A percentile compares a stretch with the other conserved stretches of the same genome.
Conservation (phyloP, 202 grass and related monocot genomes). For the Carex sylvatica region DNA sequence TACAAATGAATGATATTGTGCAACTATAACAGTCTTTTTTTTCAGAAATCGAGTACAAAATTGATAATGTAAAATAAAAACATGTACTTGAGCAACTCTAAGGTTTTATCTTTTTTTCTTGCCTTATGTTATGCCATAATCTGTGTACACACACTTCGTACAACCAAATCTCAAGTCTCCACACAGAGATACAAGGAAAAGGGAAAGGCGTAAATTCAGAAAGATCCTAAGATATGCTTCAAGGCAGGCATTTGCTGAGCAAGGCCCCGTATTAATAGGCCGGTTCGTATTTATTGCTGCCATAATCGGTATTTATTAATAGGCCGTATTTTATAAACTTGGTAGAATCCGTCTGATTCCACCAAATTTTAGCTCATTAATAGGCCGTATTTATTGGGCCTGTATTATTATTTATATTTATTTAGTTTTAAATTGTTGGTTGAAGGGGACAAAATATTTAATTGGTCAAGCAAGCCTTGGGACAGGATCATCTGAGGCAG, state of each 20-base stretch:
- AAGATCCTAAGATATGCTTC: conserved; percentile 83
- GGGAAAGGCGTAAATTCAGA: neutral
- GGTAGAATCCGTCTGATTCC: too few relatives aligned
- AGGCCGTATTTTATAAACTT: too few relatives aligned
- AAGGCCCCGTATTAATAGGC: conserved; percentile 61
- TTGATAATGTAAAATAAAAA: neutral
- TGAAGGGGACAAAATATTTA: too few relatives aligned
- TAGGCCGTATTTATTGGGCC: too few relatives aligned
- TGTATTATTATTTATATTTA: too few relatives aligned
- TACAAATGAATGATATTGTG: neutral
- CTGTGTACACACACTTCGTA: neutral
- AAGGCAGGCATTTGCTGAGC: conserved; percentile 71
- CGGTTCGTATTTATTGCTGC: conserved; percentile 34
- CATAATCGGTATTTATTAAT: too few relatives aligned
- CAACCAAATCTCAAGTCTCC: conserved; percentile 65
- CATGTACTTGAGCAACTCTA: neutral
- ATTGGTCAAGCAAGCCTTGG: too few relatives aligned
- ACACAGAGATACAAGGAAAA: neutral
- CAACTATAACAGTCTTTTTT: neutral
- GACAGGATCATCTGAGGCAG: too few relatives aligned
- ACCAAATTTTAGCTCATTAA: too few relatives aligned
- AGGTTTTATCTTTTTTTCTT: neutral
- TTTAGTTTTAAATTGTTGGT: too few relatives aligned
- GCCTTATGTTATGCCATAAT: neutral
- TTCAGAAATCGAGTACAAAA: neutral